A percentile compares a stretch with the other conserved stretches of the same genome.
phyloP scores from a whole-genome alignment of 345 rosid genomes.

The Cardamine occulta region DNA sequence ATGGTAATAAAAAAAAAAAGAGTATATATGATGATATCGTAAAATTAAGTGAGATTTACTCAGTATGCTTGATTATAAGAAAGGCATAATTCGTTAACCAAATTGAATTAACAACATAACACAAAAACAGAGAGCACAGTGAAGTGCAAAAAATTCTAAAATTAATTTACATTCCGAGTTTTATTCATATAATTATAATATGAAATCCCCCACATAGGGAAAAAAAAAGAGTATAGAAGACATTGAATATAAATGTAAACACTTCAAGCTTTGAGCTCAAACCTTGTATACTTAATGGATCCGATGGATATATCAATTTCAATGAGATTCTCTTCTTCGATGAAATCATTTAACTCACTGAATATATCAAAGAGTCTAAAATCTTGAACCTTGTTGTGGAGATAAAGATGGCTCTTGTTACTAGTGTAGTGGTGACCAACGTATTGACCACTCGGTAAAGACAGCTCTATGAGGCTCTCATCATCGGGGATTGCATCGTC shows the following conservation, averaged over 20 bases:
- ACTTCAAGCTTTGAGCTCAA: conserved; percentile 63
- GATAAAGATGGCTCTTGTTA: conserved; percentile 29
- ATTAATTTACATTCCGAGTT: conserved; percentile 13
- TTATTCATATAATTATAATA: neutral
- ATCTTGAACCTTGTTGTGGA: conserved; percentile 44
- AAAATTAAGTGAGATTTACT: neutral
- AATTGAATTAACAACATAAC: neutral
- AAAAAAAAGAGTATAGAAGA: neutral
- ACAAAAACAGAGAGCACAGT: conserved; percentile 28
- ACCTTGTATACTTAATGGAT: conserved; percentile 77
- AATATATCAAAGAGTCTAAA: conserved; percentile 42
- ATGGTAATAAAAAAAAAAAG: neutral
- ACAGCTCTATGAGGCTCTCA: conserved; percentile 73
- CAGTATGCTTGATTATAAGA: neutral
- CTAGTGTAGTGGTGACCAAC: conserved; percentile 35
- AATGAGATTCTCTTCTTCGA: conserved; percentile 78
- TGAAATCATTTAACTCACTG: conserved; percentile 52
- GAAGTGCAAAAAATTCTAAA: conserved; percentile 19
- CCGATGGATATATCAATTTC: conserved; percentile 85
- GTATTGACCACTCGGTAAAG: conserved; percentile 67
- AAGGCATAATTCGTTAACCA: neutral
- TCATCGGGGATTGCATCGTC: conserved; percentile 67
- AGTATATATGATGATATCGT: neutral
- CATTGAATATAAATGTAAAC: conserved; percentile 11
- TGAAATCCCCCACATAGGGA: conserved; percentile 16